Conservation (phyloP, 192 early-diverging fungal species). For the Gorgonomyces haynaldii region DNA sequence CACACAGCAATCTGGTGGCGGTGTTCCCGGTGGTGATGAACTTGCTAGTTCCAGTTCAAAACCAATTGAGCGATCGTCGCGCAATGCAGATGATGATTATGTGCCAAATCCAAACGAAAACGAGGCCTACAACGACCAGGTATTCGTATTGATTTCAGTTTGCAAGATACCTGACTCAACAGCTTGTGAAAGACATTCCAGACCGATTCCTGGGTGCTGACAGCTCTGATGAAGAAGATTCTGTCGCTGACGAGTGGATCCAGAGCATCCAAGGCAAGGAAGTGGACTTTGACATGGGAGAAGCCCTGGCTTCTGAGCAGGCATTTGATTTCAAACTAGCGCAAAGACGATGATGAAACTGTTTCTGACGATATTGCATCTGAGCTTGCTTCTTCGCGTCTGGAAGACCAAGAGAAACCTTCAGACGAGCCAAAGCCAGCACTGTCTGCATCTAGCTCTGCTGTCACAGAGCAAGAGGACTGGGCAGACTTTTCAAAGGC, state of each 20-base stretch:
- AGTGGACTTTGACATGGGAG: conserved; percentile 20
- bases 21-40: conserved; percentile 25
- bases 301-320: conserved; percentile 10
- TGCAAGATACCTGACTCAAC: conserved; percentile 57
- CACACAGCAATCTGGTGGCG: conserved; percentile 11
- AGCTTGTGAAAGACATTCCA: conserved; percentile 57
- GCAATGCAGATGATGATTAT: conserved; percentile 16
- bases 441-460: no score
- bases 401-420: no score
- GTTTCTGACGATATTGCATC: conserved; percentile 6
- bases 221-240: conserved; percentile 49
- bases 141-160: conserved; percentile 28
- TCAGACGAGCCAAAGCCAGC: no score
- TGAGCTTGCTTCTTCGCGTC: no score
- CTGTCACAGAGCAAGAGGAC: no score
- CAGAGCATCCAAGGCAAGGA: conserved; percentile 28
- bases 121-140: conserved; percentile 2
- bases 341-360: conserved; percentile 8
- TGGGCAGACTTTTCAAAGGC: no score
- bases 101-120: conserved; percentile 7
- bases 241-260: conserved; percentile 46
- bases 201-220: conserved; percentile 48
- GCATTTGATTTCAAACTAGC: background rate
- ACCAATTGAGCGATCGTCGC: conserved; percentile 3
- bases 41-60: conserved; percentile 8